These are phyloP conservation scores for Speleostelium caveatum DNA, from an alignment of 78 protist species.

Conservation along the genomic window DNA sequence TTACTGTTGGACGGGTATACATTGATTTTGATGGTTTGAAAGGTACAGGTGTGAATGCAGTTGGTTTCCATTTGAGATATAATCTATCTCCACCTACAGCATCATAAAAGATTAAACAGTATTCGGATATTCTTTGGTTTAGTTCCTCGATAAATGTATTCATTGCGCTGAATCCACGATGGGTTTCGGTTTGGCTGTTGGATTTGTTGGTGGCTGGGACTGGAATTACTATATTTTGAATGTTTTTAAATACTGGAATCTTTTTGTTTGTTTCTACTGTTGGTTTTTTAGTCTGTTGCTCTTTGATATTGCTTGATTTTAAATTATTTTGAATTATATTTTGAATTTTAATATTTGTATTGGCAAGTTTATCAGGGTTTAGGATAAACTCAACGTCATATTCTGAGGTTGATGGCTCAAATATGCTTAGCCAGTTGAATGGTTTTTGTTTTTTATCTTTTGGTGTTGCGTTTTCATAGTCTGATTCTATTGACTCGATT, in stretches of 20 bases:
- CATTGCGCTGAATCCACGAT: slow-evolving; percentile 28
- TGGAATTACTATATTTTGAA: slow-evolving; percentile 3
- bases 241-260: slow-evolving; percentile 23
- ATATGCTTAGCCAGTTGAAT: slow-evolving; percentile 37
- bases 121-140: slow-evolving; percentile 22
- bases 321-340: slow-evolving; percentile 11
- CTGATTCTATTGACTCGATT: slow-evolving; percentile 6
- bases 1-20: slow-evolving; percentile 17
- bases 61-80: slow-evolving; percentile 20
- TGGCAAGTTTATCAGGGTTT: slow-evolving; percentile 17
- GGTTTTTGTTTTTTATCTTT: too few relatives aligned
- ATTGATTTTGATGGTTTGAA: slow-evolving; percentile 61
- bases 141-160: background rate
- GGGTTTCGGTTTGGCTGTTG: background rate
- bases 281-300: background rate
- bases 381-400: slow-evolving; percentile 37
- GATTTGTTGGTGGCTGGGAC: background rate
- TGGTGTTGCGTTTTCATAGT: background rate
- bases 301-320: background rate
- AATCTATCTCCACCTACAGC: slow-evolving; percentile 46
- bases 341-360: slow-evolving; percentile 12
- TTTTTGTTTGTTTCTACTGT: background rate
- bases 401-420: slow-evolving; percentile 17
- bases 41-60: slow-evolving; percentile 8
- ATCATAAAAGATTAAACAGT: slow-evolving; percentile 44